Conservation (phyloP, 164 flowering plant genomes). For the Sedum album region DNA sequence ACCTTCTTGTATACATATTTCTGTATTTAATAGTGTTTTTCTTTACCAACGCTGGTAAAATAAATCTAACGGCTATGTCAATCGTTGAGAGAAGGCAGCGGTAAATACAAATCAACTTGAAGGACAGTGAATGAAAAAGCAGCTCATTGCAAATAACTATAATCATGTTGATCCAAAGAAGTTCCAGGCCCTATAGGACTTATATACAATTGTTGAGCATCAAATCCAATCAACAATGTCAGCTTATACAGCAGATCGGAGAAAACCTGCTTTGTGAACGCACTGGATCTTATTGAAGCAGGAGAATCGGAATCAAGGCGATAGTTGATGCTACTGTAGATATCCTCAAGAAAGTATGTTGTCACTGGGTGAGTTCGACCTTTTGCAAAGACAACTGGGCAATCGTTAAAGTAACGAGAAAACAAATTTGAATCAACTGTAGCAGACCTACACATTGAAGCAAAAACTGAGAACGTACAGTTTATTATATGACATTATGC, state of each 20-base stretch:
- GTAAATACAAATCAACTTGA: not conserved
- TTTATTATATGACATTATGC: not conserved
- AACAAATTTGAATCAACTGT: constrained; percentile 84
- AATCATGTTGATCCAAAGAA: not conserved
- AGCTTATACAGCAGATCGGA: not conserved
- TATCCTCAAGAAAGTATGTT: constrained; percentile 74
- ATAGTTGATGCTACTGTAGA: constrained; percentile 61
- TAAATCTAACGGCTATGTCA: not conserved
- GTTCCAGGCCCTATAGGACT: not conserved
- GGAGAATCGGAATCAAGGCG: constrained; percentile 81
- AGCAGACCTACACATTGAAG: constrained; percentile 54
- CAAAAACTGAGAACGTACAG: not conserved
- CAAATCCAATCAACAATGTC: not conserved
- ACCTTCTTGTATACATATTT: too few relatives aligned
- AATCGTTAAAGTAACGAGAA: constrained; percentile 70
- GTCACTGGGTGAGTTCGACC: constrained; percentile 88
- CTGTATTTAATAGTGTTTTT: too few relatives aligned
- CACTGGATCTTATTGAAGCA: constrained; percentile 36
- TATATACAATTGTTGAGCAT: not conserved
- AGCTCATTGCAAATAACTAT: not conserved
- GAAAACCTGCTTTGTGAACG: constrained; percentile 35
- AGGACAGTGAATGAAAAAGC: not conserved
- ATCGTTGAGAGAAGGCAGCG: not conserved
- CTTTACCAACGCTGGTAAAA: not conserved
- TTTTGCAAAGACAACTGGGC: constrained; percentile 75